Conservation (phyloP, 2,329 filamentous ascomycete genomes). For the Xylariaceae sp. region DNA sequence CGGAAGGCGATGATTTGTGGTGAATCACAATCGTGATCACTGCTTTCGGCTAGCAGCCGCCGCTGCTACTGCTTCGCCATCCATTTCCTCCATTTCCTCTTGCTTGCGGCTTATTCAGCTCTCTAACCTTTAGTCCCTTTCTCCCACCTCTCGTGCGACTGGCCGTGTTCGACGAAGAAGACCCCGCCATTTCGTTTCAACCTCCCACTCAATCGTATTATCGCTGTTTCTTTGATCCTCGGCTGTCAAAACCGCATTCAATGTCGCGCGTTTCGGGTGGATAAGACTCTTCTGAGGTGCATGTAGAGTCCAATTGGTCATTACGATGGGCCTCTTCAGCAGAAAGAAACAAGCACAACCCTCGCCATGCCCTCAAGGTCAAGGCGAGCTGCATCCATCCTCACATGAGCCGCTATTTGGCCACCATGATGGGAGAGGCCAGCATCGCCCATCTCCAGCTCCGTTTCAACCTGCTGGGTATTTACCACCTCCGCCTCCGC, state of each 20-base stretch:
- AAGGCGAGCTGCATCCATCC: neutral
- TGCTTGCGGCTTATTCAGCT: too few species aligned
- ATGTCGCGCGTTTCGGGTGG: neutral
- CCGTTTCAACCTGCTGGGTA: constrained; percentile 20
- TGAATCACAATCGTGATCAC: too few species aligned
- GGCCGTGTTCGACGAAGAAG: neutral
- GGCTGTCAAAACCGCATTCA: neutral
- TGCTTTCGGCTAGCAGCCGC: too few species aligned
- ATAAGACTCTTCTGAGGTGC: neutral
- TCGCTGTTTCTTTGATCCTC: neutral
- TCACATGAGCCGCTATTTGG: neutral
- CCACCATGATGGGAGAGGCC: neutral
- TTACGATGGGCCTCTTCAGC: constrained; percentile 29
- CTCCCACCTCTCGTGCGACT: too few species aligned
- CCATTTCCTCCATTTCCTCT: too few species aligned
- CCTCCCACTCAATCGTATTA: neutral
- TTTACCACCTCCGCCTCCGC: constrained; percentile 27
- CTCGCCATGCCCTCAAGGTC: constrained; percentile 1
- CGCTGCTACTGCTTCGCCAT: too few species aligned
- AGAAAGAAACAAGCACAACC: constrained; percentile 25
- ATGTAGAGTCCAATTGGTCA: constrained; percentile 1
- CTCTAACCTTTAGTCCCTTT: neutral
- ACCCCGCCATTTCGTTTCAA: neutral
- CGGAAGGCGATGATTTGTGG: too few species aligned
- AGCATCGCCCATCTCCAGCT: neutral